These are phyloP conservation scores for Setaria italica DNA, from an alignment of 202 grass and related monocot species.

Conservation along the genomic window DNA sequence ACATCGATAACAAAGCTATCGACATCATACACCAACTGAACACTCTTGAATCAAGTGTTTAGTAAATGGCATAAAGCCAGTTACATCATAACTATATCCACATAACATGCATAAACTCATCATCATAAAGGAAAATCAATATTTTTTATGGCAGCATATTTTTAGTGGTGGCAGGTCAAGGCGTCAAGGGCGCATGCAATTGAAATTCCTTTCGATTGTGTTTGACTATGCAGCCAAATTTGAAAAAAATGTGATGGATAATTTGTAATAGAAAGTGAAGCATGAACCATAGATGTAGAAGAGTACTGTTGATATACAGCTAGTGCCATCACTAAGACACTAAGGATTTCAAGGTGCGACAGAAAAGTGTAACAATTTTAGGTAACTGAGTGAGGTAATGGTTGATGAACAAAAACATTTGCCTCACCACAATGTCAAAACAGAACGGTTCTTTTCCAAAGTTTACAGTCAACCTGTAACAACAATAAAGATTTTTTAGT, in stretches of 20 bases:
- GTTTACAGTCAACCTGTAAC: slow-evolving; percentile 80
- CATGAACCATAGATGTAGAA: slow-evolving; percentile 7
- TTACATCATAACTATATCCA: slow-evolving; percentile 4
- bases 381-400: slow-evolving; percentile 16
- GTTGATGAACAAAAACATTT: slow-evolving; percentile 30
- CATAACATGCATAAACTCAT: background rate
- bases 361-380: slow-evolving; percentile 29
- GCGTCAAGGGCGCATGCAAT: background rate
- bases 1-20: slow-evolving; percentile 10
- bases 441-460: slow-evolving; percentile 89
- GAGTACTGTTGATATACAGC: background rate
- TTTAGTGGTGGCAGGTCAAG: background rate
- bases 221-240: slow-evolving; percentile 18
- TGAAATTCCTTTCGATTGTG: background rate
- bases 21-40: slow-evolving; percentile 18
- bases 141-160: slow-evolving; percentile 4
- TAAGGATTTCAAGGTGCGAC: background rate
- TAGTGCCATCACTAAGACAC: background rate
- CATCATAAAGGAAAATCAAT: slow-evolving; percentile 6
- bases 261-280: slow-evolving; percentile 33
- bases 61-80: slow-evolving; percentile 1
- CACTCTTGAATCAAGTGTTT: slow-evolving; percentile 13
- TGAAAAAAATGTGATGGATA: slow-evolving; percentile 32
- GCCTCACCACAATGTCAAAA: slow-evolving; percentile 88
- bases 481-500: background rate